Evolutionary conservation across 1,139 yeast genomes (phyloP).

Genomic region (Cylindricascospora bacillispora): DNA sequence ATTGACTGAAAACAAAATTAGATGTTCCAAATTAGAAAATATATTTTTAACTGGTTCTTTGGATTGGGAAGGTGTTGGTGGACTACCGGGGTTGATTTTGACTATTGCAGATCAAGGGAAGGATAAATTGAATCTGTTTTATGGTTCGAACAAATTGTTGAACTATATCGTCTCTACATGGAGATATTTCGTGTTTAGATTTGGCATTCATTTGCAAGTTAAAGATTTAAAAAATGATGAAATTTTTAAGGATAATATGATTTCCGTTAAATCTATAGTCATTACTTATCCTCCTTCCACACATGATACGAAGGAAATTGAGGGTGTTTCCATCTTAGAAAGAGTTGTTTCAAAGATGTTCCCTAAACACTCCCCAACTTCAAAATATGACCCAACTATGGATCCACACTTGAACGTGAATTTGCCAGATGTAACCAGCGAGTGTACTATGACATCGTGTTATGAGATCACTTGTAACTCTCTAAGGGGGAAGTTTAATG

Average conservation of each 20-base stretch:
- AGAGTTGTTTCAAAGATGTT: constrained; percentile 30
- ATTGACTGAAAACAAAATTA: constrained; percentile 41
- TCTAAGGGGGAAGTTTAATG: constrained; percentile 66
- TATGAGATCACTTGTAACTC: constrained; percentile 58
- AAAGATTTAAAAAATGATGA: constrained; percentile 29
- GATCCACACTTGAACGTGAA: constrained; percentile 27
- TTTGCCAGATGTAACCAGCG: constrained; percentile 20
- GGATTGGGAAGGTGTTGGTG: constrained; percentile 68
- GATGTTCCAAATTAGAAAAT: constrained; percentile 43
- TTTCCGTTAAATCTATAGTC: constrained; percentile 42
- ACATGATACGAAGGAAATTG: constrained; percentile 5
- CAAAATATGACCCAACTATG: constrained; percentile 23
- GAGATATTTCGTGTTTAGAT: constrained; percentile 81
- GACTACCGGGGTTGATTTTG: constrained; percentile 77
- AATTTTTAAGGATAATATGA: constrained; percentile 37
- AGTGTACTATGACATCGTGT: constrained; percentile 27
- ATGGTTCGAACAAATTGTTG: constrained; percentile 32
- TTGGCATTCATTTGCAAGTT: constrained; percentile 50
- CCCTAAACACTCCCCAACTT: constrained; percentile 28
- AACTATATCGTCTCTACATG: constrained; percentile 60
- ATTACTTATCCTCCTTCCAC: constrained; percentile 4
- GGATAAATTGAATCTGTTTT: constrained; percentile 33
- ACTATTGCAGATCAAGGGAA: constrained; percentile 78
- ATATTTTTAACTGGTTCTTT: constrained; percentile 67
- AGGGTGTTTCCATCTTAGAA: constrained; percentile 10